Conservation (phyloP, 2,329 filamentous ascomycete genomes). For the Fusarium ambrosium region DNA sequence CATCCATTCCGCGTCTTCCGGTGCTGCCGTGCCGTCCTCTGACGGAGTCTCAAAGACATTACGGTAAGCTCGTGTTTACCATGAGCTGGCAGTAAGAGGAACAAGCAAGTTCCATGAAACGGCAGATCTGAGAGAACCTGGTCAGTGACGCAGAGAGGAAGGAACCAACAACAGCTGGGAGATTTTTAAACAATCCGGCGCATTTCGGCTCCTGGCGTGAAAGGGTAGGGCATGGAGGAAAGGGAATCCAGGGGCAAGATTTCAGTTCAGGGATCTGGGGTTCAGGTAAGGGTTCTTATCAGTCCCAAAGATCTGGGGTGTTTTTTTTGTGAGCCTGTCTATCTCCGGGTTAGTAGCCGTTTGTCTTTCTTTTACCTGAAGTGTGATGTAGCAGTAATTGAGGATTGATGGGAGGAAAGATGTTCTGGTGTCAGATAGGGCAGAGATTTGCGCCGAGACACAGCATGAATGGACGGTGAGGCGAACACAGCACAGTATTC, state of each 20-base stretch:
- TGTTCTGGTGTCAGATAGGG: neutral
- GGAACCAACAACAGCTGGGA: neutral
- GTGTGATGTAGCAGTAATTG: neutral
- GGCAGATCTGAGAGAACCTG: neutral
- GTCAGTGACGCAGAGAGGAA: neutral
- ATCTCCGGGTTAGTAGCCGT: conserved; percentile 2
- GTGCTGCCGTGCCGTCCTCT: neutral
- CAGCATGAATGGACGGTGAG: neutral
- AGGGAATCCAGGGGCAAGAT: conserved; percentile 25
- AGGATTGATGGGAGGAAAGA: neutral
- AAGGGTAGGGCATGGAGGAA: neutral
- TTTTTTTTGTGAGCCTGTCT: neutral
- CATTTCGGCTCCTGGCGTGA: neutral
- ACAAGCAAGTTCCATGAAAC: neutral
- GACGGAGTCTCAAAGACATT: neutral
- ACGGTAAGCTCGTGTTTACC: neutral
- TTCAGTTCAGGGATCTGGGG: conserved; percentile 29
- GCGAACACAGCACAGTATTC: neutral
- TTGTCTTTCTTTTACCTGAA: neutral
- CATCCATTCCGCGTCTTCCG: conserved; percentile 2
- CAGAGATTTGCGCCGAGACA: neutral
- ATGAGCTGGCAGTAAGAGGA: neutral
- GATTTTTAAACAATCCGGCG: neutral
- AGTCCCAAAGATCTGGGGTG: conserved; percentile 24
- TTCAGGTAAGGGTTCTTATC: conserved; percentile 40